Conservation (phyloP, 805 yeast species). For the Osmozyma mogii region DNA sequence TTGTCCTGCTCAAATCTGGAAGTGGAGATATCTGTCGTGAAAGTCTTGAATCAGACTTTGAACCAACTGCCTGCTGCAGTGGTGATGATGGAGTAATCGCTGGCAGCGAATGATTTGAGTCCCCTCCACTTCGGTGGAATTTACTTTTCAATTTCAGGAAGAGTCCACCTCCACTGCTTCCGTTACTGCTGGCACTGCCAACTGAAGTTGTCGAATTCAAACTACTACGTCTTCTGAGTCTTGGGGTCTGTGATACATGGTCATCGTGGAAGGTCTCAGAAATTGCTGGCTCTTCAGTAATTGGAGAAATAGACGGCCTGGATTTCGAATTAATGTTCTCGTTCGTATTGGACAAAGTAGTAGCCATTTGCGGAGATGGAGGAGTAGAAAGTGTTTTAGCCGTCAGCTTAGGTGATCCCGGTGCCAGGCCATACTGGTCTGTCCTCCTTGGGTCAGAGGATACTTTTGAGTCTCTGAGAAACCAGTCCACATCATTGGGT, state of each 20-base stretch:
- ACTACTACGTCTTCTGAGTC: conserved; percentile 11
- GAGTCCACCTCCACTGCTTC: conserved; percentile 17
- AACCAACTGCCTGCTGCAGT: too few relatives aligned
- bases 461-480: conserved; percentile 31
- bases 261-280: conserved; percentile 1
- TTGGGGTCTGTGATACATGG: conserved; percentile 1
- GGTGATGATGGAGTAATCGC: too few relatives aligned
- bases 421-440: too few relatives aligned
- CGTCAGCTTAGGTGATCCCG: too few relatives aligned
- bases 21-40: too few relatives aligned
- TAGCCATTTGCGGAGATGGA: conserved; percentile 11
- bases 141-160: conserved; percentile 30
- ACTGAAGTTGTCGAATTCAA: conserved; percentile 12
- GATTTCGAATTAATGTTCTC: conserved; percentile 23
- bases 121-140: too few relatives aligned
- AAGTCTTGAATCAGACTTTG: too few relatives aligned
- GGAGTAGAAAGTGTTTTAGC: conserved; percentile 13
- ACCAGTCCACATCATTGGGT: conserved; percentile 41
- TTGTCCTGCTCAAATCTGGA: too few relatives aligned
- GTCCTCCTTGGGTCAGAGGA: conserved; percentile 4
- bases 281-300: conserved; percentile 16
- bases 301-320: conserved; percentile 24
- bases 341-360: conserved; percentile 27
- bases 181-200: conserved; percentile 11
- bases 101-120: too few relatives aligned